phyloP scores from a whole-genome alignment of 1,284 basidiomycete species.

The Cutaneotrichosporon daszewskae region DNA sequence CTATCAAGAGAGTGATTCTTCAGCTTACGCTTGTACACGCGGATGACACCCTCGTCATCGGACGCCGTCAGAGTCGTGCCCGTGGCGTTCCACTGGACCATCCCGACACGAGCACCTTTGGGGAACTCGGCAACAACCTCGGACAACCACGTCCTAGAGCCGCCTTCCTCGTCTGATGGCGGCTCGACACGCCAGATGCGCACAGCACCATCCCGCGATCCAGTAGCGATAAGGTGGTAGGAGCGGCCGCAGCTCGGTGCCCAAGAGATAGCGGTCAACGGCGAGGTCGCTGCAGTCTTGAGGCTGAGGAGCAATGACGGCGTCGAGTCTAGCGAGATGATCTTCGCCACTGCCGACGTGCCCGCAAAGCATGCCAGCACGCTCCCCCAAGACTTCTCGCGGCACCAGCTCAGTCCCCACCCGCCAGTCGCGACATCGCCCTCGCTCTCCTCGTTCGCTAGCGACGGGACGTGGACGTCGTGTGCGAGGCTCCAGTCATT shows the following conservation, averaged over 20 bases:
- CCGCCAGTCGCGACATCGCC: constrained; percentile 65
- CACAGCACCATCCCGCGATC: constrained; percentile 74
- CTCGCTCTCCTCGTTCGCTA: constrained; percentile 34
- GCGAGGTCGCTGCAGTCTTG: constrained; percentile 24
- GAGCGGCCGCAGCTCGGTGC: constrained; percentile 84
- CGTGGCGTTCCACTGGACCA: constrained; percentile 56
- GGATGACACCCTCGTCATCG: constrained; percentile 80
- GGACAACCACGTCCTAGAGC: constrained; percentile 57
- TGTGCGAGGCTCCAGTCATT: constrained; percentile 72
- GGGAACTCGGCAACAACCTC: constrained; percentile 74
- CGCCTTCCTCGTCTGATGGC: constrained; percentile 33
- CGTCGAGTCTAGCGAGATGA: constrained; percentile 49
- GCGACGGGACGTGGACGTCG: constrained; percentile 65
- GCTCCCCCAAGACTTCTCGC: constrained; percentile 88
- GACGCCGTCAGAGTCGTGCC: constrained; percentile 83
- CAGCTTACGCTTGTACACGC: constrained; percentile 70
- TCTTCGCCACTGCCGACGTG: constrained; percentile 63
- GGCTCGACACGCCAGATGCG: constrained; percentile 74
- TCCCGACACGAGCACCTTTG: constrained; percentile 77
- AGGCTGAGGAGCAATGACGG: constrained; percentile 43
- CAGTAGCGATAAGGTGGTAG: constrained; percentile 85
- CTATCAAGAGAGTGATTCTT: neutral
- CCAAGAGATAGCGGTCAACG: constrained; percentile 78
- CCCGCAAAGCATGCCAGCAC: constrained; percentile 71
- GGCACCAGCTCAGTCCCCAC: constrained; percentile 90